Evolutionary conservation across 176 grass and related monocot genomes (phyloP).

Genomic region (Secale cereale): DNA sequence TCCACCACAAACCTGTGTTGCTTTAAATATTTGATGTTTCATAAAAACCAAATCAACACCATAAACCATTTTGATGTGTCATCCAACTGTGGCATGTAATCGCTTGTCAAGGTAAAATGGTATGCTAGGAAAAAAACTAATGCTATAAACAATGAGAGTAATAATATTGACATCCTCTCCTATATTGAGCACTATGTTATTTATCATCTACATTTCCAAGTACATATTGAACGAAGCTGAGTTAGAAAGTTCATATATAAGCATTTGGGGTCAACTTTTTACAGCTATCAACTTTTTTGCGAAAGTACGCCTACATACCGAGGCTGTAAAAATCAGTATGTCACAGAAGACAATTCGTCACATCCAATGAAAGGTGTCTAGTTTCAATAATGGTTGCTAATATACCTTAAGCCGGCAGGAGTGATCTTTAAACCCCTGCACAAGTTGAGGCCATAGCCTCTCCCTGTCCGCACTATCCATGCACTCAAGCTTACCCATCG

Average conservation of each 20-base stretch:
- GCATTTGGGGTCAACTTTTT: background rate
- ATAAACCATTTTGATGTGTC: background rate
- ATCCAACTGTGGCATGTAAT: background rate
- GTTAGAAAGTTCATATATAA: background rate
- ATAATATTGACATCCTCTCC: background rate
- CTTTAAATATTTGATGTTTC: background rate
- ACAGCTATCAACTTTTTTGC: background rate
- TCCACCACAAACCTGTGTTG: background rate
- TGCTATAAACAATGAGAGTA: background rate
- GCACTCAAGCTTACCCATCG: conserved; percentile 91
- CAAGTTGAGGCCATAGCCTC: conserved; percentile 95
- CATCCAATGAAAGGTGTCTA: background rate
- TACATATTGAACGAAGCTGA: background rate
- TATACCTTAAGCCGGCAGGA: conserved; percentile 73
- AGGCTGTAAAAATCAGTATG: background rate
- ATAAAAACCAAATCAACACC: background rate
- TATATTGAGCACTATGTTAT: background rate
- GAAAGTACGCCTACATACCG: background rate
- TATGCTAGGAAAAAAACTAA: background rate
- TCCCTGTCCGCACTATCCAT: conserved; percentile 90
- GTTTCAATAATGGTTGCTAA: background rate
- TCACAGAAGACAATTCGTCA: background rate
- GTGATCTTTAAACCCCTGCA: conserved; percentile 93
- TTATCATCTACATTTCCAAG: background rate
- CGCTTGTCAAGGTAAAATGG: background rate